Conservation (phyloP, 805 yeast genomes). For the Cyberlindnera saturnus region DNA sequence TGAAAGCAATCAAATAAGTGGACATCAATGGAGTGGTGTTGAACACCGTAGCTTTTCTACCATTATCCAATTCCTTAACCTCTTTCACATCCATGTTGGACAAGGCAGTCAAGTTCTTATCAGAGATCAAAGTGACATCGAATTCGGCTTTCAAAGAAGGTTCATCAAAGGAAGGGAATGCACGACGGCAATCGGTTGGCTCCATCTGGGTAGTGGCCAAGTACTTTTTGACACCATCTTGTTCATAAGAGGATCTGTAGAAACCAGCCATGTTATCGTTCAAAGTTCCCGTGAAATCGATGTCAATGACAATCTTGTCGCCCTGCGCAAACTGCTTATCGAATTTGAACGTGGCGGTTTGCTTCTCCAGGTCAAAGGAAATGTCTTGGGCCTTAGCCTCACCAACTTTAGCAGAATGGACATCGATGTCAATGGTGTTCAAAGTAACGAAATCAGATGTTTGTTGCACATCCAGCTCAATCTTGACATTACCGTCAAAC, state of each 20-base stretch:
- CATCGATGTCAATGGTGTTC: constrained; percentile 61
- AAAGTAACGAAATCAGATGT: constrained; percentile 41
- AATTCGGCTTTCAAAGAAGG: constrained; percentile 75
- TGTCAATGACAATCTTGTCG: constrained; percentile 36
- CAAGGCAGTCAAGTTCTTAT: constrained; percentile 48
- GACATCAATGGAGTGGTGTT: constrained; percentile 80
- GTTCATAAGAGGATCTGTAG: constrained; percentile 62
- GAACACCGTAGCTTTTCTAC: constrained; percentile 51
- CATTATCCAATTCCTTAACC: constrained; percentile 36
- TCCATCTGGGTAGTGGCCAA: constrained; percentile 85
- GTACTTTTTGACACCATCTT: constrained; percentile 55
- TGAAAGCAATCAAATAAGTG: constrained; percentile 79
- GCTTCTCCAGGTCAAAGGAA: constrained; percentile 44
- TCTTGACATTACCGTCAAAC: constrained; percentile 48
- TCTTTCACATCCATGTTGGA: constrained; percentile 64
- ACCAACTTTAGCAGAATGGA: constrained; percentile 41
- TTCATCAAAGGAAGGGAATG: constrained; percentile 84
- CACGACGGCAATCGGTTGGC: constrained; percentile 81
- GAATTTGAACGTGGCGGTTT: constrained; percentile 58
- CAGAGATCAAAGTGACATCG: constrained; percentile 55
- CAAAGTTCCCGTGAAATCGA: constrained; percentile 55
- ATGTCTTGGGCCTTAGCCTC: constrained; percentile 30
- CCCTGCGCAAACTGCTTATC: constrained; percentile 34
- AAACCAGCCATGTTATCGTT: constrained; percentile 82
- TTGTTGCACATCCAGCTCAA: constrained; percentile 49